Evolutionary conservation across 139 green algal genomes (phyloP).

Genomic region (Eudorina sp.): DNA sequence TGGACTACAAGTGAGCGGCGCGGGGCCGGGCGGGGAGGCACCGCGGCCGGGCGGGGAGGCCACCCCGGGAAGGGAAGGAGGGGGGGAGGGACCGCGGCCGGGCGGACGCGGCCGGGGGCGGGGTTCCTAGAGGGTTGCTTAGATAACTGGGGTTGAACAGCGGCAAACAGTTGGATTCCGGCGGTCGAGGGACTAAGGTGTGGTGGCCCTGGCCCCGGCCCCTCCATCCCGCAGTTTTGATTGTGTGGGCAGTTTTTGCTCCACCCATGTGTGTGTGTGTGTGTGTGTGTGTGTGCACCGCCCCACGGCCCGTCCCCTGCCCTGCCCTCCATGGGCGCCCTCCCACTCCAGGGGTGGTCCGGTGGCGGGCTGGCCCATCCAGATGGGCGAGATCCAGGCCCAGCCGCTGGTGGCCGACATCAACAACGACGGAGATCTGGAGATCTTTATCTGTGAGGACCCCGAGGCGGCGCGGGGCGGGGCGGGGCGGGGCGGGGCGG

Average conservation of each 20-base stretch:
- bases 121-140: too few relatives aligned
- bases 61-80: background rate
- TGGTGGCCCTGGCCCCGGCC: too few relatives aligned
- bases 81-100: background rate
- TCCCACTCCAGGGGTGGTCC: slow-evolving; percentile 61
- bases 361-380: slow-evolving; percentile 84
- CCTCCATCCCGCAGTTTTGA: background rate
- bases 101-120: too few relatives aligned
- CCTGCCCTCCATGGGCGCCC: slow-evolving; percentile 53
- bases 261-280: background rate
- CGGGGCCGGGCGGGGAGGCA: too few relatives aligned
- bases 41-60: too few relatives aligned
- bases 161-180: too few relatives aligned
- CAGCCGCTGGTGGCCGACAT: slow-evolving; percentile 93
- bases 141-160: too few relatives aligned
- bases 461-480: too few relatives aligned
- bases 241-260: background rate
- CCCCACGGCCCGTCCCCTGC: too few relatives aligned
- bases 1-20: slow-evolving; percentile 72
- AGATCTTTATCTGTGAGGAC: slow-evolving; percentile 82
- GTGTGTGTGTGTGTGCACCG: background rate
- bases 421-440: slow-evolving; percentile 90
- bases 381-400: slow-evolving; percentile 95
- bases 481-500: too few relatives aligned
- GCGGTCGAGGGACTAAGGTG: too few relatives aligned